Evolutionary conservation across 2,329 filamentous ascomycete species (phyloP), one percentile per base, ranked within the genome.

Genomic region (Penicillium thymicola): DNA sequence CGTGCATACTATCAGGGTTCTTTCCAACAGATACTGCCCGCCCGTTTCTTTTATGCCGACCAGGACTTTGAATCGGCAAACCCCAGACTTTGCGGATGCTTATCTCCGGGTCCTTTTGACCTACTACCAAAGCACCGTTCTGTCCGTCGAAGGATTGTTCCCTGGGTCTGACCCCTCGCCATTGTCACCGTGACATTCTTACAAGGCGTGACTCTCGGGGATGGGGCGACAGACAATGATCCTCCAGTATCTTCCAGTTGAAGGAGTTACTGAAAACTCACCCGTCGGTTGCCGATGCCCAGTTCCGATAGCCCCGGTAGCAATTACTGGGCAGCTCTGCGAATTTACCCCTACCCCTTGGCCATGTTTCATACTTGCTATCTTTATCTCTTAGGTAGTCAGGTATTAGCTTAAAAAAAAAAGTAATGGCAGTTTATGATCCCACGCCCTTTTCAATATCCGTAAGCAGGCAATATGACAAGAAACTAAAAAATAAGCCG

Each of bases 21-120:
- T 54, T 62, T 63, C 51, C 54, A 59, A 46, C 54, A 58, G 59
- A 61, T 55, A 60, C 47, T 65, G 55, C 55, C 55, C 59, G 58
- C 59, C 62, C 55, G 48, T 63, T 58, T 60, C 50, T 59, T 60
- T 51, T 36, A 51, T 52, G 51, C 54, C 55, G 51, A 64, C 57
- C 53, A 54, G 55, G 54, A 62, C 43, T 51, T 55, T 50, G 57
- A 41, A 60, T 59, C 53, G 36, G 51, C 57, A 46, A 61, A 51
- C 48, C 41, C 47, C 52, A 55, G 54, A 43, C 45, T 30, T 46
- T 49, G 25, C 48, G 54, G 46, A 58, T 61, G 46, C 49, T 59
- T 45, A 50, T 37, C 36, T 44, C 37, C 21, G 38, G 46, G 37
- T 51, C 47, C 42, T 51, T 41, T 44, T 52, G 48, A 37, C 44